Conservation (phyloP, 208 protist genomes). For the Jaenimonas drosophilae region DNA sequence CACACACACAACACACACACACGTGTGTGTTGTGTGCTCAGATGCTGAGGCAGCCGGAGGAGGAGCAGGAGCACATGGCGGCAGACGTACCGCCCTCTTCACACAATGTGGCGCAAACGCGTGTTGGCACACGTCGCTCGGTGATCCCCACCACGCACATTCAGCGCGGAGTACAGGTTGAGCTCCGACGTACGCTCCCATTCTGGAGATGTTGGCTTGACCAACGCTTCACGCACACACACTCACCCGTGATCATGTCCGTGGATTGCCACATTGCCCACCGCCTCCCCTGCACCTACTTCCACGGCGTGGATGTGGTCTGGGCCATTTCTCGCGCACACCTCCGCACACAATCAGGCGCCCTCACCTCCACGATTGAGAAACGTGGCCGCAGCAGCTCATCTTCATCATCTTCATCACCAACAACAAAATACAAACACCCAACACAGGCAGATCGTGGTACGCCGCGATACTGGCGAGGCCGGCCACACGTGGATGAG, state of each 20-base stretch:
- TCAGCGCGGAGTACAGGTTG: slow-evolving; percentile 21
- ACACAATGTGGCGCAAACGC: too few species aligned
- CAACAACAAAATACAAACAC: not conserved
- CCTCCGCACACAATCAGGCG: slow-evolving; percentile 5
- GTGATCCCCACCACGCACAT: slow-evolving; percentile 22
- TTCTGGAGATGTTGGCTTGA: slow-evolving; percentile 61
- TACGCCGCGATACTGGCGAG: slow-evolving; percentile 8
- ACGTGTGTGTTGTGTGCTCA: too few species aligned
- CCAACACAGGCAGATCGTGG: slow-evolving; percentile 2
- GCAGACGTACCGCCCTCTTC: too few species aligned
- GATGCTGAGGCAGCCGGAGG: too few species aligned
- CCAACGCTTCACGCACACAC: slow-evolving; percentile 11
- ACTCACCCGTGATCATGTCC: slow-evolving; percentile 16
- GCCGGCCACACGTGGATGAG: slow-evolving; percentile 7
- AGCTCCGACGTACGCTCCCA: slow-evolving; percentile 53
- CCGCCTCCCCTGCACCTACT: slow-evolving; percentile 32
- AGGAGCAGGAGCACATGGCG: too few species aligned
- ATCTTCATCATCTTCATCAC: not conserved
- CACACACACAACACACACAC: too few species aligned
- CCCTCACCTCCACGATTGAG: not conserved
- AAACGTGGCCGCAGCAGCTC: not conserved
- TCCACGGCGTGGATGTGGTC: slow-evolving; percentile 55
- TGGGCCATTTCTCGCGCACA: slow-evolving; percentile 38
- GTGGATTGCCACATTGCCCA: slow-evolving; percentile 18
- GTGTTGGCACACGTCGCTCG: too few species aligned